Evolutionary conservation across 768 basidiomycete species (phyloP), one percentile per base, ranked within the genome.

Genomic region (Rubroboletus pulcherrimus): DNA sequence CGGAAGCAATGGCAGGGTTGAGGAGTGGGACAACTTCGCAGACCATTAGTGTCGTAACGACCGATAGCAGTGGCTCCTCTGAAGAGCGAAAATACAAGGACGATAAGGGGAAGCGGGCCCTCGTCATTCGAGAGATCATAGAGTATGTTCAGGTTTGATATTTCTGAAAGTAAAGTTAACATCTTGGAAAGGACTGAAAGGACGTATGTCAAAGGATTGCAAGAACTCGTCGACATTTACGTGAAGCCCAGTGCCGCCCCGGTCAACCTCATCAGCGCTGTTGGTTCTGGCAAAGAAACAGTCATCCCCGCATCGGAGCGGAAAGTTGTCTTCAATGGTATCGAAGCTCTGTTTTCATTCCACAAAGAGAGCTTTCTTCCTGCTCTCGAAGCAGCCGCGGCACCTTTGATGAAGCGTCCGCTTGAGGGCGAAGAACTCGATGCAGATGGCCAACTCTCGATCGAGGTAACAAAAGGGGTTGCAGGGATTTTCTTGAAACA

Each of bases 201-300:
- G 57, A 93, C 94, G 2, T 99, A 99, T 72, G 91, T 96, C 57
- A 88, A 88, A 60, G 90, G 93, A n/a, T 74, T 99, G 33, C 87
- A 91, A 66, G 96, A 97, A 70, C 83, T 99, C 9, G 86, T 95
- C 48, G 90, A 93, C 55, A 96, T 99, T 49, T 99, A 98, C 67
- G 90, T 98, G 73, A 88, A 85, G 66, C 93, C 94, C 42, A 87
- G 89, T 6, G 77, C 83, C 10, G 81, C 81, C 26, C 78, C 86
- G 4, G 84, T 89, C 52, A 88, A 85, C 60, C 71, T 87, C 24
- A 78, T 89, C 33, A 82, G 87, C 43, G 83, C 83, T 51, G 85
- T 87, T 12, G 81, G 86, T 17, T 84, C 87, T 9, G 78, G 77
- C 58, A 89, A 87, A 67, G 96, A 98, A 55, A 91, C 91, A 0